Evolutionary conservation across 2,329 filamentous ascomycete genomes (phyloP), one percentile per base, ranked within the genome.

Genomic region (Hortaea werneckii): DNA sequence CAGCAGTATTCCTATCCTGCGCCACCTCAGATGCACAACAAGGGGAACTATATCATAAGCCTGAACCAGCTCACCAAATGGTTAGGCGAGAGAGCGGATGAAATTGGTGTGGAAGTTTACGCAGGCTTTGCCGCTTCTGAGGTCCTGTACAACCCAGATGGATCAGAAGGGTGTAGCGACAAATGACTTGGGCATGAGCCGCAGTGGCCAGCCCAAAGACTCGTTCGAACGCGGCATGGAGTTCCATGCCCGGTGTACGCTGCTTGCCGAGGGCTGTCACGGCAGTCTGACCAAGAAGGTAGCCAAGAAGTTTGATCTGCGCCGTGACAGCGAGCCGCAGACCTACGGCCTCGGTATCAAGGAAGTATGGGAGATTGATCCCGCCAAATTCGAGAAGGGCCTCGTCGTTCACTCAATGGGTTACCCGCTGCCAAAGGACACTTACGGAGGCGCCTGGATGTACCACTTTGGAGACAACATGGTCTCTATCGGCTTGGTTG

Each of bases 401-500:
- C 74, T 90, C 55, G 79, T 96, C 40, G 79, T 82, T 4, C 92
- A 98, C 70, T 85, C 87, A 4, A 80, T 98, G 82, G 92, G 92
- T 13, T 96, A 94, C 61, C 92, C 92, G 13, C 70, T 98, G 39
- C 79, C 87, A 11, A 79, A 76, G 57, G 84, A 96, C 62, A 92
- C 89, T 6, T 98, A 98, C 63, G 92, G 92, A 55, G 92, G 92
- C 54, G 88, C 86, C n/a, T 98, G 88, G 82, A 89, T 98, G 86
- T 98, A 98, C 63, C 92, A 98, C 67, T 98, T 96, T 66, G 92
- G 89, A 34, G 90, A 98, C 58, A 98, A 96, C 67, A 78, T 96
- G 58, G 90, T 98, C 49, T 88, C 82, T 55, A 75, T 98, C 46
- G 92, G 92, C 26, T 74, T 96, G 12, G 92, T 98, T 8, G 85